Evolutionary conservation across 352 stramenopile genomes (phyloP).

Genomic region (Phytophthora pseudosyringae): DNA sequence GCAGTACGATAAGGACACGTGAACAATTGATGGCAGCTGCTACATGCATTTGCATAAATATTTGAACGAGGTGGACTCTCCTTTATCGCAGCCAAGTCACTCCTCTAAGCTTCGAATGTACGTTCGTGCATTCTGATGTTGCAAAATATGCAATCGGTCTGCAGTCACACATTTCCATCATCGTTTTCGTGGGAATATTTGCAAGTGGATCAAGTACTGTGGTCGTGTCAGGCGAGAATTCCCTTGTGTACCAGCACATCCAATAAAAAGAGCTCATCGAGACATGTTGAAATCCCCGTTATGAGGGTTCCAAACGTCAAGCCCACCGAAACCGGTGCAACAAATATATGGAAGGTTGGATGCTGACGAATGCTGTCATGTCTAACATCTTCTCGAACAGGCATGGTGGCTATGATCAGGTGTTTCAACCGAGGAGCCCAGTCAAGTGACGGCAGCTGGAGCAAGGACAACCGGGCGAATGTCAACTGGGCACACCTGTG

Average conservation of each 20-base stretch:
- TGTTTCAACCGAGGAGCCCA: too few relatives aligned
- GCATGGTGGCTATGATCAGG: too few relatives aligned
- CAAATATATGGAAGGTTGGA: too few relatives aligned
- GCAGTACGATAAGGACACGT: neutral
- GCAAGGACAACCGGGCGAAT: constrained; percentile 2
- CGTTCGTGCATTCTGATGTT: neutral
- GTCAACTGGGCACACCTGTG: constrained; percentile 26
- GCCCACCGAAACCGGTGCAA: too few relatives aligned
- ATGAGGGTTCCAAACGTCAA: too few relatives aligned
- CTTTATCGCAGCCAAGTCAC: neutral
- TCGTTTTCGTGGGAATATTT: constrained; percentile 3
- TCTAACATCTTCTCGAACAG: too few relatives aligned
- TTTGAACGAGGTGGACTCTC: neutral
- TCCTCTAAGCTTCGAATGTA: constrained; percentile 1
- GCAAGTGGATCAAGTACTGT: neutral
- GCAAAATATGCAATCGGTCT: constrained; percentile 3
- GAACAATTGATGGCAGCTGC: neutral
- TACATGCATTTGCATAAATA: neutral
- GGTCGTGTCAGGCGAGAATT: too few relatives aligned
- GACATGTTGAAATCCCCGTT: neutral
- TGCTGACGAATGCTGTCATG: too few relatives aligned
- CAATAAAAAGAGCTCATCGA: neutral
- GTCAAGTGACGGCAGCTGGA: too few relatives aligned
- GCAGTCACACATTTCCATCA: constrained; percentile 13
- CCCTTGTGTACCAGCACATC: neutral